Evolutionary conservation across 257 asterid genomes (phyloP).

Genomic region (Lavandula angustifolia): DNA sequence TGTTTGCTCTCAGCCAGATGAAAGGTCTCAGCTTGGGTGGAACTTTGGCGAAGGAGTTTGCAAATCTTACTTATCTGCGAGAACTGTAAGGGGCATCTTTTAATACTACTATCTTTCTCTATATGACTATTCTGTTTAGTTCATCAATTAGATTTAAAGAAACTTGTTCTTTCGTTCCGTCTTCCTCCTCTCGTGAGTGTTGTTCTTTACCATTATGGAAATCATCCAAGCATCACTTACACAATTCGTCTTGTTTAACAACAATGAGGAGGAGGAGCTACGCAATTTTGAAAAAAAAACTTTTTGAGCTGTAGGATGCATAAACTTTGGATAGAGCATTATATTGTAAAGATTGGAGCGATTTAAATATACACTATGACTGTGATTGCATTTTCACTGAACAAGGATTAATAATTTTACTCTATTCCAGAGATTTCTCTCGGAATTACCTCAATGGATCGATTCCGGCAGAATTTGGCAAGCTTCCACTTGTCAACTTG

Average conservation of each 20-base stretch:
- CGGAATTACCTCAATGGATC: conserved; percentile 79
- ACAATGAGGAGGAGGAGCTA: background rate
- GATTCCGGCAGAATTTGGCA: conserved; percentile 56
- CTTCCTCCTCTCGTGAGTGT: background rate
- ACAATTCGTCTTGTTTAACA: background rate
- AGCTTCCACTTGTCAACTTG: conserved; percentile 53
- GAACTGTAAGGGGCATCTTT: conserved; percentile 55
- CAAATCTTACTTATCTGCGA: conserved; percentile 50
- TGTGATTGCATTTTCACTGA: background rate
- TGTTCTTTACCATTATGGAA: background rate
- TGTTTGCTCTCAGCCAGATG: conserved; percentile 49
- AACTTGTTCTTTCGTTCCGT: background rate
- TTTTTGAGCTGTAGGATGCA: background rate
- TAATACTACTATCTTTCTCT: background rate
- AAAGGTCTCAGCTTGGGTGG: conserved; percentile 70
- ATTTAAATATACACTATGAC: background rate
- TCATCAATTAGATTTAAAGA: conserved; percentile 3
- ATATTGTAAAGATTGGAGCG: background rate
- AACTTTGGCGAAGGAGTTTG: conserved; percentile 65
- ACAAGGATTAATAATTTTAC: conserved; percentile 21
- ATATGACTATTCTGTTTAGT: background rate
- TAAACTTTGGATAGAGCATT: background rate
- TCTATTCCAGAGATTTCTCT: conserved; percentile 62
- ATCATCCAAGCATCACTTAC: background rate
- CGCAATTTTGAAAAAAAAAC: background rate